phyloP scores from a whole-genome alignment of 164 flowering plant species.

The Vitis cinerea region DNA sequence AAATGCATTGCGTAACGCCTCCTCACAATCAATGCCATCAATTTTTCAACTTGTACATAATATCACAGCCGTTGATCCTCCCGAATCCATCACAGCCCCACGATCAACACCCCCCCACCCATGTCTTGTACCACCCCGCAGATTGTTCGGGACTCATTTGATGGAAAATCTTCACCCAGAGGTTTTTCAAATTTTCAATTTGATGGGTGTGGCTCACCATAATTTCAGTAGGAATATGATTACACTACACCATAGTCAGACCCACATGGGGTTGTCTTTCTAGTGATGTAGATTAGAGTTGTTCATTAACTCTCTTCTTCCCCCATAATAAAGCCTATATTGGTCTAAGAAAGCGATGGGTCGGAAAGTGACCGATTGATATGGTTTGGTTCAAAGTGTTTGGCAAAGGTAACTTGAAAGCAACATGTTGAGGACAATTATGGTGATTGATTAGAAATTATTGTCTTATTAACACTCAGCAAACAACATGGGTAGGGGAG shows the following conservation, averaged over 20 bases:
- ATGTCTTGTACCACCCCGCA: no score
- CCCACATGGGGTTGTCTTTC: conserved; percentile 1
- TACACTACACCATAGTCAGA: not conserved
- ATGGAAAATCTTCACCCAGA: no score
- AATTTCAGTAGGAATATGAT: not conserved
- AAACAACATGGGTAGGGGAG: not conserved
- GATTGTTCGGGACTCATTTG: no score
- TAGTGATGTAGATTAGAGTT: not conserved
- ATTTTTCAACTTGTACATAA: no score
- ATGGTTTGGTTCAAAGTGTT: not conserved
- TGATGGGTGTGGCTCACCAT: not conserved
- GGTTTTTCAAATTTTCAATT: not conserved
- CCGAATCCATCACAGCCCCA: no score
- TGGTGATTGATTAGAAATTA: not conserved
- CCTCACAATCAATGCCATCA: no score
- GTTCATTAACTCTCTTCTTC: not conserved
- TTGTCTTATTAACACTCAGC: not conserved
- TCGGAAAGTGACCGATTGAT: not conserved
- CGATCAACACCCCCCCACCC: no score
- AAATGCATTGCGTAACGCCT: no score
- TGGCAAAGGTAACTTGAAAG: not conserved
- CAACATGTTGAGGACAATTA: not conserved
- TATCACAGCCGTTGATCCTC: no score
- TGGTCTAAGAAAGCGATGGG: not conserved
- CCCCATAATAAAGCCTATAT: not conserved